Base-by-base conservation (phyloP, 1,284 basidiomycete species). In the Heterobasidion irregulare region DNA sequence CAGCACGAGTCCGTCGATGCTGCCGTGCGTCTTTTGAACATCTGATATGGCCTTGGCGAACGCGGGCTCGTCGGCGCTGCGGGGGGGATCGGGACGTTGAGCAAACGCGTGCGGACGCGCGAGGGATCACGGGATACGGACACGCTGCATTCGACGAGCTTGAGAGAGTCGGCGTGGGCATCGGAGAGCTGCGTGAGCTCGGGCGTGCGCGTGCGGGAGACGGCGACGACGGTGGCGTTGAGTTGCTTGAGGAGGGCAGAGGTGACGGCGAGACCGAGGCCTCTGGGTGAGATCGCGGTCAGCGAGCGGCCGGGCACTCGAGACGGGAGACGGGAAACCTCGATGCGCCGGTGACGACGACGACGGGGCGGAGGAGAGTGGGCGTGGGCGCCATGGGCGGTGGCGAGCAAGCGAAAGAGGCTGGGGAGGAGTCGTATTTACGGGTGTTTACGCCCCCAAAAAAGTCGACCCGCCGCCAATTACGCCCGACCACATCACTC, bases 261-360 rank as follows among this genome's bases (percentile, higher is more conserved):
- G 43, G 86, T 79, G 55, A 86, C 77, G 16, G 86, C 89, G 49
- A 94, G 80, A 2, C 93, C 93, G 56, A 96, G 84, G 36, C 93
- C 93, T 75, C 89, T 89, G 63, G 45, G 43, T 45, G 51, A 53
- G 19, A 47, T 13, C 16, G 9, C 10, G 19, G 9, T 16, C 12
- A 18, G 16, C 46, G 46, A 47, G 13, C 10, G 46, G 9, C 16
- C 12, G 10, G 46, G 26, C 26, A 47, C 19, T 10, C 12, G 10
- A 54, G 9, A 18, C 53, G 53, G 47, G 55, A 53, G 52, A 26
- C 38, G 57, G 53, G 58, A 44, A 47, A 88, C 87, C 77, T 89
- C 57, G 89, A 92, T 36, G 86, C 88, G 58, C 89, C 88, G 54
- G 89, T 89, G 63, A 91, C 73, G 53, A 91, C 64, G 38, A 91